Conservation (phyloP, 139 green algal genomes). For the Chlamydomonas incerta region DNA sequence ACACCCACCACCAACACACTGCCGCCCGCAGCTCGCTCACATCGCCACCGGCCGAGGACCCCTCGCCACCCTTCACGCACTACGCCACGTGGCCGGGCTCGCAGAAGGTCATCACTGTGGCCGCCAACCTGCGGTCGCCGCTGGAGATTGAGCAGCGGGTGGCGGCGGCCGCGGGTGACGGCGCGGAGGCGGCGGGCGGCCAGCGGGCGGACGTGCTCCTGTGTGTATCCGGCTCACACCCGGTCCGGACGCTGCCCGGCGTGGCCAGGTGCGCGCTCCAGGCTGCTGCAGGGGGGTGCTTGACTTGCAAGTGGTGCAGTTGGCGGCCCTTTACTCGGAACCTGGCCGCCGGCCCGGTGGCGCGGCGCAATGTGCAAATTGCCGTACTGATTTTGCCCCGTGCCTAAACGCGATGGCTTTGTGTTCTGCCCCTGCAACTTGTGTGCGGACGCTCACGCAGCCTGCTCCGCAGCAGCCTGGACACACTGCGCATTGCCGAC, state of each 20-base stretch:
- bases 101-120: slow-evolving; percentile 36
- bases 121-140: slow-evolving; percentile 28
- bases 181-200: not conserved
- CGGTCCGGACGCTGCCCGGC: slow-evolving; percentile 59
- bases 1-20: too few species aligned
- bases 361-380: too few species aligned
- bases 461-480: slow-evolving; percentile 58
- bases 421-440: too few species aligned
- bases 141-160: not conserved
- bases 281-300: too few species aligned
- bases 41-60: not conserved
- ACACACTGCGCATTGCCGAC: slow-evolving; percentile 58
- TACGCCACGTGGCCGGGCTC: slow-evolving; percentile 20
- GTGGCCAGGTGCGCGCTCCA: slow-evolving; percentile 6
- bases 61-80: slow-evolving; percentile 17
- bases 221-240: slow-evolving; percentile 80
- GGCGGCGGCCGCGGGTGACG: slow-evolving; percentile 27
- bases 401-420: too few species aligned
- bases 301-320: not conserved
- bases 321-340: not conserved
- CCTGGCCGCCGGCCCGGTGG: too few species aligned
- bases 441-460: slow-evolving; percentile 27
- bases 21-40: not conserved
- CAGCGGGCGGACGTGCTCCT: slow-evolving; percentile 69
- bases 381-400: too few species aligned